Base-by-base conservation (phyloP, 164 flowering plant genomes). In the Nymphaea thermarum region DNA sequence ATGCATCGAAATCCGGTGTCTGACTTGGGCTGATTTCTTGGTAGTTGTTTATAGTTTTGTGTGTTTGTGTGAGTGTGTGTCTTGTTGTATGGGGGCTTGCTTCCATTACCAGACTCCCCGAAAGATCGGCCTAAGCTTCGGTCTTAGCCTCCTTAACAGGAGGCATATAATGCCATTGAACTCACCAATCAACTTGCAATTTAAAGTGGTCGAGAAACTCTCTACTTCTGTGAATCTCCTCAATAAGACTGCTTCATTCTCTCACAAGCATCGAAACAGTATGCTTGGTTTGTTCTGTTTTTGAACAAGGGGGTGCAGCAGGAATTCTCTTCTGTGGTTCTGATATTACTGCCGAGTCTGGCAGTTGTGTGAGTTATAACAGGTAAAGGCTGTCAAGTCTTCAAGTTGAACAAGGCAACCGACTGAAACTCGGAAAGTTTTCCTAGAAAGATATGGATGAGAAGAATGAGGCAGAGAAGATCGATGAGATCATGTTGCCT, bases 121-220 rank as follows among this genome's bases (percentile, higher is more conserved):
- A 81, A 92, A 88, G 79, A 82, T 73, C 86, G 90, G 93, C 95
- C 78, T 79, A 86, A 80, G 77, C 83, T 83, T 83, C 86, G 91
- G 93, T 66, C 77, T 74, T 76, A 80, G 82, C 80, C 80, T 78
- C 87, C 83, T 82, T 66, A 62, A 68, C 66, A 77, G 85, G 80
- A 76, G 76, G 73, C 97, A 83, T 83, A 88, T 82, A 84, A 76
- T 86, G 80, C 60, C 80, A 80, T 78, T 84, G 75, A 76, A 77
- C 74, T 71, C 62, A 79, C 66, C 71, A 67, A 72, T 69, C 68
- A 64, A 51, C 36, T 25, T 25, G 36, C 36, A 25, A 25, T 25
- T 25, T 25, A 1, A 25, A 25, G 36, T 25, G 36, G 36, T 25
- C 36, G 36, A 51, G 57, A 10, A 51, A 8, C 57, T 51, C 57